phyloP scores from a whole-genome alignment of 768 basidiomycete genomes.

The Leucosporidium scottii region DNA sequence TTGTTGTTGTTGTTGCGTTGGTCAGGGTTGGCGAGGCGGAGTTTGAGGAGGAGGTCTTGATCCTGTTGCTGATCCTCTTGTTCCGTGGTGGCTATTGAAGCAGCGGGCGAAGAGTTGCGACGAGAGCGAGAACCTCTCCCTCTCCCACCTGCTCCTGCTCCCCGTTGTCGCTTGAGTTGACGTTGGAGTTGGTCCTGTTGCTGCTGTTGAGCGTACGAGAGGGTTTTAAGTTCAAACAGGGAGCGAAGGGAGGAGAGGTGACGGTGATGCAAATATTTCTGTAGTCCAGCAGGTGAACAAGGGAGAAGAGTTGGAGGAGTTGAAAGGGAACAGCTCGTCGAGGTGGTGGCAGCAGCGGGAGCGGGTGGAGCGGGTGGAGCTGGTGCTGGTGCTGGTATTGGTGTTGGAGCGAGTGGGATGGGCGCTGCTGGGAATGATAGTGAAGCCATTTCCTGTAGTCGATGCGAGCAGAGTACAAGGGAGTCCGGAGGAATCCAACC shows the following conservation, averaged over 20 bases:
- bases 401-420: too few relatives aligned
- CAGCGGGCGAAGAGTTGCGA: background rate
- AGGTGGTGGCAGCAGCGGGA: background rate
- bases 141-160: too few relatives aligned
- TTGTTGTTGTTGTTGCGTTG: too few relatives aligned
- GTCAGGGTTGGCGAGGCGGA: background rate
- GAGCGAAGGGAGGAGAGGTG: conserved; percentile 25
- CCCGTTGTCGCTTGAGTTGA: conserved; percentile 1
- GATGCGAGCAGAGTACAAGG: too few relatives aligned
- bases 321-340: conserved; percentile 6
- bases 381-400: too few relatives aligned
- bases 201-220: conserved; percentile 13
- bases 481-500: too few relatives aligned
- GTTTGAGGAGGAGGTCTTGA: background rate
- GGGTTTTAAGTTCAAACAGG: conserved; percentile 23
- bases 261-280: conserved; percentile 15
- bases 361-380: background rate
- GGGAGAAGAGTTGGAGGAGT: background rate
- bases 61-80: background rate
- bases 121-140: background rate
- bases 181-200: conserved; percentile 15
- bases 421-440: too few relatives aligned
- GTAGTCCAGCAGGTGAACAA: conserved; percentile 5
- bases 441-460: too few relatives aligned
- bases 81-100: background rate